Base-by-base conservation (phyloP, 495 filamentous ascomycete genomes). In the Hamigera avellanea region DNA sequence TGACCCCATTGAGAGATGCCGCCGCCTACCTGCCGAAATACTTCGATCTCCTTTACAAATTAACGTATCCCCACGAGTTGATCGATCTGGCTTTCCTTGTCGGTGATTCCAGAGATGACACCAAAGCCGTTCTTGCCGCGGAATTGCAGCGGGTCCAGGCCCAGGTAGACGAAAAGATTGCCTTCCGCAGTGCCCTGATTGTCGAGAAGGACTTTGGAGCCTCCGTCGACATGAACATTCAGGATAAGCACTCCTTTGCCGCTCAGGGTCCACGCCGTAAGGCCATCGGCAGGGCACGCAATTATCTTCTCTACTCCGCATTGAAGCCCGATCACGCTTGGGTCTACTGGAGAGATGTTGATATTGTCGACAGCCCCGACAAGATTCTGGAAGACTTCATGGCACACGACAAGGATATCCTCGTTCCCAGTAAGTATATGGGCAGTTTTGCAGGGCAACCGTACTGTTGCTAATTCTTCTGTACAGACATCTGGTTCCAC, bases 281-380 rank as follows among this genome's bases (percentile, higher is more conserved):
- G 61, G 76, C 83, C 26, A 87, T 98, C 70, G 91, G 80, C 33
- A 71, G 72, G 39, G 93, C 93, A 12, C 73, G 91, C 36, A 98
- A 98, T 56, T 96, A 94, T 56, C 70, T 98, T 15, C 76, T 98
- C 8, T 75, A 76, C 33, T 72, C 86, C 0, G 79, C 91, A 16
- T 56, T 98, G 44, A 93, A 89, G 66, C 71, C 86, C 2, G 84
- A 95, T 38, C 91, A 98, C 56, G 88, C 84, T 6, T 98, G 91
- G 91, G 93, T 98, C 16, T 96, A 95, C 58, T 98, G 91, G 91
- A 77, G 93, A 38, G 91, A 98, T 54, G 86, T 94, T 19, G 91
- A 98, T 61, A 95, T 98, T 48, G 72, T 79, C 17, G 91, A 98
- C 45, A 93, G 83, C 54, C 86, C 93, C 5, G 66, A 67, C 26